A percentile compares a stretch with the other conserved stretches of the same genome.
Conservation (phyloP, 1,284 basidiomycete species). For the Xanthoconium separans region DNA sequence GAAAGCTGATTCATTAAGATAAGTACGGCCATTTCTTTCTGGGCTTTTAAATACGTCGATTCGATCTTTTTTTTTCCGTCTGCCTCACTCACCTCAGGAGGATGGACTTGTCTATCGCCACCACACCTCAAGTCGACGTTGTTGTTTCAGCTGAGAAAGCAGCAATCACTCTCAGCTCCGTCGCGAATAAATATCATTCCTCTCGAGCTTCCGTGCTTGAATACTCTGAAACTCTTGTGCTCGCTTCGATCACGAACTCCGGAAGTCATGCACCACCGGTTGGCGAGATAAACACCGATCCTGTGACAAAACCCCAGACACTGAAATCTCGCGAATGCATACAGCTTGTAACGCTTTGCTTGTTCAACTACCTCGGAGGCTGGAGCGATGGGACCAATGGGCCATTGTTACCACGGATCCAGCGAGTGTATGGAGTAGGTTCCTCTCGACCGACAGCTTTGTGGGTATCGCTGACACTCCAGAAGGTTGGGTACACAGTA, state of each 20-base stretch:
- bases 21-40: background rate
- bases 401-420: slow-evolving; percentile 29
- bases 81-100: background rate
- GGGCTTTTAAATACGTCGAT: background rate
- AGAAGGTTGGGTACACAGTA: slow-evolving; percentile 18
- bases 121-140: background rate
- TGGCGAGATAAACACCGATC: background rate
- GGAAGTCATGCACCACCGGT: background rate
- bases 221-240: no score
- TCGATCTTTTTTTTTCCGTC: background rate
- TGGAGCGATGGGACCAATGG: slow-evolving; percentile 20
- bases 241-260: background rate
- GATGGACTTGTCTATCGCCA: slow-evolving; percentile 7
- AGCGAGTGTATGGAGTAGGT: slow-evolving; percentile 22
- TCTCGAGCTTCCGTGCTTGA: slow-evolving; percentile 3
- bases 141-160: background rate
- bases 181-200: background rate
- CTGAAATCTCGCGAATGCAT: slow-evolving; percentile 19
- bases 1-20: background rate
- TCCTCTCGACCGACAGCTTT: background rate
- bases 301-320: slow-evolving; percentile 1
- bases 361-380: slow-evolving; percentile 23
- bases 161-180: background rate
- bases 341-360: slow-evolving; percentile 24
- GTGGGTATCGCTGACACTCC: background rate